phyloP scores from a whole-genome alignment of 768 basidiomycete genomes.

The Termitomyces sp. region DNA sequence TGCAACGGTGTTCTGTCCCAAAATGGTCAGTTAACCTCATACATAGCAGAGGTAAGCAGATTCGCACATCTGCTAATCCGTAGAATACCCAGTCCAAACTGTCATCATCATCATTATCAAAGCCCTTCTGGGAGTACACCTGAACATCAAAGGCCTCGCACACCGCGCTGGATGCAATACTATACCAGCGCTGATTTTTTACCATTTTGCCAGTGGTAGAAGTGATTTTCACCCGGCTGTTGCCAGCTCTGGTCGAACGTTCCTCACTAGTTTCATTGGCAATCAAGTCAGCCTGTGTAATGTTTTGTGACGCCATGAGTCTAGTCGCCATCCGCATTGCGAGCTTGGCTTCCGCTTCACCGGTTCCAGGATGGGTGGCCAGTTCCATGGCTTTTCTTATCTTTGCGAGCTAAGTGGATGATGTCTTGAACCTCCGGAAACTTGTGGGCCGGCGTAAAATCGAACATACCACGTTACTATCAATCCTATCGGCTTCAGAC shows the following conservation, averaged over 20 bases:
- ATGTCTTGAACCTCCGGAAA: not conserved
- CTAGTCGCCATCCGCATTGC: slow-evolving; percentile 11
- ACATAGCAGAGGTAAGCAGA: not conserved
- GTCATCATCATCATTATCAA: too few species aligned
- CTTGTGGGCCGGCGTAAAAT: too few species aligned
- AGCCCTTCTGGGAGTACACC: not conserved
- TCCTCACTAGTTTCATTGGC: slow-evolving; percentile 4
- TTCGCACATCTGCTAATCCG: slow-evolving; percentile 5
- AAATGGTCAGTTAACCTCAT: not conserved
- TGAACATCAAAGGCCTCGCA: slow-evolving; percentile 7
- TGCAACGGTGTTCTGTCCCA: slow-evolving; percentile 6
- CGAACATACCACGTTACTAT: slow-evolving; percentile 5
- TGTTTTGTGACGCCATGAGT: slow-evolving; percentile 5
- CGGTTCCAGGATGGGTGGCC: slow-evolving; percentile 3
- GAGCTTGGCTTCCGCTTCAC: slow-evolving; percentile 5
- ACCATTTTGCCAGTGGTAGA: not conserved
- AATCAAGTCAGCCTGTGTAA: slow-evolving; percentile 8
- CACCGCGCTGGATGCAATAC: not conserved
- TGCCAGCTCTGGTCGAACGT: slow-evolving; percentile 5
- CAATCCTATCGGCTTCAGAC: not conserved
- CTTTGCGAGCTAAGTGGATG: not conserved
- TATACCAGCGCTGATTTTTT: slow-evolving; percentile 1
- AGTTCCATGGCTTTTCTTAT: slow-evolving; percentile 5
- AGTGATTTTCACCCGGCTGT: slow-evolving; percentile 1
- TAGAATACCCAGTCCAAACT: slow-evolving; percentile 4